phyloP scores from a whole-genome alignment of 495 filamentous ascomycete genomes.

The Massariosphaeria phaeospora region DNA sequence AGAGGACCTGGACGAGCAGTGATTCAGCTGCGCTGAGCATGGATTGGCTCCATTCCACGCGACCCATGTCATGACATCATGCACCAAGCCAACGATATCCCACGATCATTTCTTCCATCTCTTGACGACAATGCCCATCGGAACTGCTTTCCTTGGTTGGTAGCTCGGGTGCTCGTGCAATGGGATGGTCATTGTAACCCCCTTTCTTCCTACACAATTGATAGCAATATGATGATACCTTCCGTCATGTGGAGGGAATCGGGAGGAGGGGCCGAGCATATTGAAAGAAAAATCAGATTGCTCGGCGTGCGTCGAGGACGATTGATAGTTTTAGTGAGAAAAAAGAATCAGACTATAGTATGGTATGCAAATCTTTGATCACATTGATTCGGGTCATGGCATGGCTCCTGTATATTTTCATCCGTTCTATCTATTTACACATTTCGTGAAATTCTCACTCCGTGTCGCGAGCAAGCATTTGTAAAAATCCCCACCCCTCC shows the following conservation, averaged over 20 bases:
- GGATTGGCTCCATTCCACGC: background rate
- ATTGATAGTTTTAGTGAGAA: background rate
- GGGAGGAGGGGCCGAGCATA: background rate
- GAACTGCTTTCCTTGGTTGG: background rate
- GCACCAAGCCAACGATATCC: background rate
- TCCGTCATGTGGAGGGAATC: background rate
- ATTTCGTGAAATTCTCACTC: too few species aligned
- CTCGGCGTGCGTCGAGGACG: too few species aligned
- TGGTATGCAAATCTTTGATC: too few species aligned
- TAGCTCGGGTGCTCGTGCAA: too few species aligned
- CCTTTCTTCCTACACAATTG: background rate
- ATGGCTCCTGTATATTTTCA: too few species aligned
- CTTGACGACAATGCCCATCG: background rate
- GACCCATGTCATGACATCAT: background rate
- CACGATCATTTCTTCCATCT: background rate
- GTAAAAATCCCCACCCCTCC: too few species aligned
- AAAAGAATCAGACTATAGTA: background rate
- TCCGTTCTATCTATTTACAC: too few species aligned
- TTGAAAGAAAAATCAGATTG: background rate
- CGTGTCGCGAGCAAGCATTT: too few species aligned
- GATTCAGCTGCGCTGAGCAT: background rate
- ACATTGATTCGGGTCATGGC: too few species aligned
- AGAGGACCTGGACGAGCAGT: constrained; percentile 69
- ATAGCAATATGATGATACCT: constrained; percentile 6
- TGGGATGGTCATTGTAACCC: background rate